A percentile compares a stretch with the other conserved stretches of the same genome.
phyloP scores from a whole-genome alignment of 257 asterid species.

The Primulina huaijiensis region DNA sequence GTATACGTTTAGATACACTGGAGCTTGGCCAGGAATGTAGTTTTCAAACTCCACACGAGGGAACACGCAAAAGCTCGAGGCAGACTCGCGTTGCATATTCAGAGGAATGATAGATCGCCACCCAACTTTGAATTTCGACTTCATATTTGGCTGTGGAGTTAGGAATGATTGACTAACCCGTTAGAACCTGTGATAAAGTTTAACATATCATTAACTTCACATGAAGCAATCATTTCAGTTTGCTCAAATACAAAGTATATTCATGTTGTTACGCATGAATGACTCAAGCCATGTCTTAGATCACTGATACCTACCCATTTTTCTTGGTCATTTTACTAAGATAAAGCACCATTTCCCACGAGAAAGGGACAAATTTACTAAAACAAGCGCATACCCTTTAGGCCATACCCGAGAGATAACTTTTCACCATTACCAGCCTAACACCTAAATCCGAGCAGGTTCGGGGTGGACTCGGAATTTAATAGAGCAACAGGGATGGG shows the following conservation, averaged over 20 bases:
- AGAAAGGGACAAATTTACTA: slow-evolving; percentile 12
- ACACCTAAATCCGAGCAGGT: not conserved
- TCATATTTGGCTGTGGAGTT: slow-evolving; percentile 49
- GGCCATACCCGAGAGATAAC: not conserved
- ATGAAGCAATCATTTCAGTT: not conserved
- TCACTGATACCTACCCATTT: not conserved
- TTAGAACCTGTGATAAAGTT: slow-evolving; percentile 38
- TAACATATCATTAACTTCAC: slow-evolving; percentile 18
- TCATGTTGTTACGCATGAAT: not conserved
- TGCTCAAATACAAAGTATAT: not conserved
- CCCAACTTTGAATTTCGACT: slow-evolving; percentile 35
- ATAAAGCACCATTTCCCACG: slow-evolving; percentile 17
- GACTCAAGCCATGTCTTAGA: not conserved
- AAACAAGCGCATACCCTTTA: slow-evolving; percentile 1
- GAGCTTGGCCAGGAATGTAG: slow-evolving; percentile 40
- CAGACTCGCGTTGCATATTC: slow-evolving; percentile 40
- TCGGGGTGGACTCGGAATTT: not conserved
- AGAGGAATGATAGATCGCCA: slow-evolving; percentile 62
- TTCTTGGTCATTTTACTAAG: slow-evolving; percentile 10
- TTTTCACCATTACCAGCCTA: not conserved
- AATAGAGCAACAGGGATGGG: not conserved
- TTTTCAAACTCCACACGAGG: slow-evolving; percentile 48
- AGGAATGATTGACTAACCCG: slow-evolving; percentile 33
- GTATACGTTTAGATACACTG: slow-evolving; percentile 79
- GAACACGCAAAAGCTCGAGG: slow-evolving; percentile 48